phyloP scores from a whole-genome alignment of 805 yeast genomes.

The Starmerella bombicola region DNA sequence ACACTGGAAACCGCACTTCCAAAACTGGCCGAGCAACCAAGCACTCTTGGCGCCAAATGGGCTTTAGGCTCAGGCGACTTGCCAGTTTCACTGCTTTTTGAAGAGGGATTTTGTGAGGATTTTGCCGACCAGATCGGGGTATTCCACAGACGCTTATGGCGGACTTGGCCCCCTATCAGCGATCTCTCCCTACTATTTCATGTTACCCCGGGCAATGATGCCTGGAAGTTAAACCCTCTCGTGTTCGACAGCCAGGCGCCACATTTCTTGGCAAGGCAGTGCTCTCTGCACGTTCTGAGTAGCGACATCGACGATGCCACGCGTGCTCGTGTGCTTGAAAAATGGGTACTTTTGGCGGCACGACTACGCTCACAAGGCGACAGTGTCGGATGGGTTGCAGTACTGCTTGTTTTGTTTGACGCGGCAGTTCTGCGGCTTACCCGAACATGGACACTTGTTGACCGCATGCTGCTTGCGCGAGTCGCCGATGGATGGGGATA shows the following conservation, averaged over 20 bases:
- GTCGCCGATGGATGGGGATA: conserved; percentile 84
- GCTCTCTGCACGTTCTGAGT: conserved; percentile 57
- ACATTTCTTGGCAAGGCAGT: conserved; percentile 65
- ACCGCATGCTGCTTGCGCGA: conserved; percentile 43
- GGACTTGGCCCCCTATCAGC: conserved; percentile 61
- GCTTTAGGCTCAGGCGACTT: too few relatives aligned
- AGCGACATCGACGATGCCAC: conserved; percentile 26
- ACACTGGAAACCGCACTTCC: too few relatives aligned
- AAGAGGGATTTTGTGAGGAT: conserved; percentile 40
- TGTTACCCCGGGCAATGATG: conserved; percentile 27
- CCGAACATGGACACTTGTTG: conserved; percentile 62
- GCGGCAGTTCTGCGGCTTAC: conserved; percentile 65
- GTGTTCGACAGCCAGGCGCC: conserved; percentile 59
- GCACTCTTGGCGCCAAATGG: too few relatives aligned
- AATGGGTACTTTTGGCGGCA: conserved; percentile 80
- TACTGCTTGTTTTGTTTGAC: conserved; percentile 71
- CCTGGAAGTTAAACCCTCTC: conserved; percentile 42
- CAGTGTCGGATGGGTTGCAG: conserved; percentile 88
- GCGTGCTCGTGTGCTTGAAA: conserved; percentile 54
- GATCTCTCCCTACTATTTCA: conserved; percentile 68
- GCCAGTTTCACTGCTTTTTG: conserved; percentile 41
- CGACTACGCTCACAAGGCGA: conserved; percentile 69
- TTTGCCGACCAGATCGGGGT: conserved; percentile 53
- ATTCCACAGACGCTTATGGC: conserved; percentile 54
- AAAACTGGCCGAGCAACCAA: too few relatives aligned